phyloP scores from a whole-genome alignment of 2,329 filamentous ascomycete genomes.

The Cephalotrichum gorgonifer region DNA sequence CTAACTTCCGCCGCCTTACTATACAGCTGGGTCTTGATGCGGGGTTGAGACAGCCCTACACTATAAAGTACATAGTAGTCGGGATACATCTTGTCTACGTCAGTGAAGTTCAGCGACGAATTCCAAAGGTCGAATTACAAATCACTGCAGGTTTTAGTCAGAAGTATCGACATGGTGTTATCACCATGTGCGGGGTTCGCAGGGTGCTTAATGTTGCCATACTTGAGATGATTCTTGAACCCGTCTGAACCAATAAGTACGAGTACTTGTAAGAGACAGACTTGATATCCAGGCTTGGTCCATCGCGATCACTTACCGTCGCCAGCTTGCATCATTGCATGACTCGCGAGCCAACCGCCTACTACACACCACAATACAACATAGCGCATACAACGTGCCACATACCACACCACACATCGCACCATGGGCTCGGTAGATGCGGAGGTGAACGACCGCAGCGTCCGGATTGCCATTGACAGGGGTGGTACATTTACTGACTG shows the following conservation, averaged over 20 bases:
- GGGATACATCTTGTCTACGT: neutral
- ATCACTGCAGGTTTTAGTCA: no score
- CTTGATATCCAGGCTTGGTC: no score
- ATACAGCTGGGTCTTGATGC: neutral
- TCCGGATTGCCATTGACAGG: constrained; percentile 68
- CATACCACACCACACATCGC: neutral
- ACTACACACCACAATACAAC: no score
- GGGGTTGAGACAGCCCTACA: neutral
- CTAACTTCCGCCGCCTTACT: neutral
- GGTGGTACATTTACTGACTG: constrained; percentile 92
- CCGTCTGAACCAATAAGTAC: no score
- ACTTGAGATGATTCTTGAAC: no score
- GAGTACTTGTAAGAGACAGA: no score
- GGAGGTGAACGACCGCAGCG: constrained; percentile 30
- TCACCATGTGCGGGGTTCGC: no score
- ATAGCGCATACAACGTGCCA: no score
- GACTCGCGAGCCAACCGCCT: neutral
- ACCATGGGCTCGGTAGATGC: neutral
- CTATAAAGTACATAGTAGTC: no score
- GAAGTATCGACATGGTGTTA: no score
- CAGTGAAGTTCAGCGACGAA: neutral
- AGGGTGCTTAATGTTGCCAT: no score
- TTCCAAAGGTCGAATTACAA: neutral
- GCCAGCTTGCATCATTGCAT: neutral
- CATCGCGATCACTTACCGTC: no score